Conservation (phyloP, 805 yeast genomes). For the Nakazawaea peltata region DNA sequence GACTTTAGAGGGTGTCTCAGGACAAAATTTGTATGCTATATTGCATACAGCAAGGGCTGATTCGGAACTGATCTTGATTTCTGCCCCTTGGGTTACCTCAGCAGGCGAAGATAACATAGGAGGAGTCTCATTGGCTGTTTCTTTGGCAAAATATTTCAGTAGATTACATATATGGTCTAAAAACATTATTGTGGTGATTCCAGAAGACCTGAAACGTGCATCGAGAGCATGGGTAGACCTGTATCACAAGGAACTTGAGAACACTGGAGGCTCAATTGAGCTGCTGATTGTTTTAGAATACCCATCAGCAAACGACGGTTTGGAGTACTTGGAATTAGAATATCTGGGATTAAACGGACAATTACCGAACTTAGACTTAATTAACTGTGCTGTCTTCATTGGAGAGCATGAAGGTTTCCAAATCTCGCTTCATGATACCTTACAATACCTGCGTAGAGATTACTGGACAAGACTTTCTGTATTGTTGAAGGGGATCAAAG, state of each 20-base stretch:
- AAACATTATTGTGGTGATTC: conserved; percentile 79
- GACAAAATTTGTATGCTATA: conserved; percentile 63
- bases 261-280: conserved; percentile 91
- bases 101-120: conserved; percentile 66
- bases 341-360: conserved; percentile 95
- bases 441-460: conserved; percentile 36
- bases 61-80: conserved; percentile 88
- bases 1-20: conserved; percentile 19
- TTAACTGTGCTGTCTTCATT: conserved; percentile 73
- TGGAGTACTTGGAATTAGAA: conserved; percentile 64
- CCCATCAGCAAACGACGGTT: conserved; percentile 52
- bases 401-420: conserved; percentile 70
- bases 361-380: conserved; percentile 84
- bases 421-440: conserved; percentile 56
- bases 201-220: conserved; percentile 60
- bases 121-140: conserved; percentile 66
- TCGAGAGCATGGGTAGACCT: conserved; percentile 89
- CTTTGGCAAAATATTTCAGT: conserved; percentile 72
- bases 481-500: conserved; percentile 56
- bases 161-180: conserved; percentile 94
- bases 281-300: conserved; percentile 83
- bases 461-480: conserved; percentile 52
- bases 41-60: conserved; percentile 93
- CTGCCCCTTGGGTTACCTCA: conserved; percentile 78
- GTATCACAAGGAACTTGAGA: conserved; percentile 75